phyloP scores from a whole-genome alignment of 305 asterid genomes.

The Fraxinus nigra region DNA sequence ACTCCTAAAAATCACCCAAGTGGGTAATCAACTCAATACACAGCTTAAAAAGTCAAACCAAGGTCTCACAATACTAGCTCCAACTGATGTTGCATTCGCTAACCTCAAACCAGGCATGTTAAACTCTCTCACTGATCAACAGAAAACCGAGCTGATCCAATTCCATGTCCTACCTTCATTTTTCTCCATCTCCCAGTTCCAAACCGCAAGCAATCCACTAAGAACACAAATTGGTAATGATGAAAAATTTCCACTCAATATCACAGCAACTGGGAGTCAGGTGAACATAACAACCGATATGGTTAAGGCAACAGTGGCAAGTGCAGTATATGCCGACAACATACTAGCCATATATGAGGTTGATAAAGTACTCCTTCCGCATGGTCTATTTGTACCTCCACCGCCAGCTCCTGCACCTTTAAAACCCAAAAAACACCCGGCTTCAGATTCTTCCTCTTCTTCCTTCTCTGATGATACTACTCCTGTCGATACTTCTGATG shows the following conservation, averaged over 20 bases:
- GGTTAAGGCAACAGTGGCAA: conserved; percentile 45
- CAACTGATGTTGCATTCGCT: conserved; percentile 49
- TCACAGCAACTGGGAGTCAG: conserved; percentile 41
- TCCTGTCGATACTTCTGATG: conserved; percentile 34
- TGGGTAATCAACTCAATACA: conserved; percentile 33
- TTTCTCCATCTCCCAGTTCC: conserved; percentile 48
- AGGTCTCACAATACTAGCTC: conserved; percentile 60
- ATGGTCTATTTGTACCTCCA: conserved; percentile 42
- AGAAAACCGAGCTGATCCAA: conserved; percentile 51
- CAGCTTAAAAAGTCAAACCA: conserved; percentile 49
- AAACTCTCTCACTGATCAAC: conserved; percentile 46
- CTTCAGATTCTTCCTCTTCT: conserved; percentile 25
- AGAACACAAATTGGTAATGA: conserved; percentile 55
- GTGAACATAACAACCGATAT: conserved; percentile 61
- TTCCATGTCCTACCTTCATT: conserved; percentile 54
- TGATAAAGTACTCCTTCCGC: conserved; percentile 61
- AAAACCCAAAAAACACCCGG: conserved; percentile 31
- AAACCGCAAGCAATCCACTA: conserved; percentile 58
- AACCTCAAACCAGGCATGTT: conserved; percentile 46
- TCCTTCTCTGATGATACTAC: conserved; percentile 23
- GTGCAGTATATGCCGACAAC: conserved; percentile 37
- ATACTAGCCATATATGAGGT: conserved; percentile 61
- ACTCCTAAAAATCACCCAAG: conserved; percentile 40
- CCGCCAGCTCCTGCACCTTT: conserved; percentile 55
- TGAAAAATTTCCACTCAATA: conserved; percentile 46